Base-by-base conservation (phyloP, 2,329 filamentous ascomycete genomes). In the Beauveria sp. region DNA sequence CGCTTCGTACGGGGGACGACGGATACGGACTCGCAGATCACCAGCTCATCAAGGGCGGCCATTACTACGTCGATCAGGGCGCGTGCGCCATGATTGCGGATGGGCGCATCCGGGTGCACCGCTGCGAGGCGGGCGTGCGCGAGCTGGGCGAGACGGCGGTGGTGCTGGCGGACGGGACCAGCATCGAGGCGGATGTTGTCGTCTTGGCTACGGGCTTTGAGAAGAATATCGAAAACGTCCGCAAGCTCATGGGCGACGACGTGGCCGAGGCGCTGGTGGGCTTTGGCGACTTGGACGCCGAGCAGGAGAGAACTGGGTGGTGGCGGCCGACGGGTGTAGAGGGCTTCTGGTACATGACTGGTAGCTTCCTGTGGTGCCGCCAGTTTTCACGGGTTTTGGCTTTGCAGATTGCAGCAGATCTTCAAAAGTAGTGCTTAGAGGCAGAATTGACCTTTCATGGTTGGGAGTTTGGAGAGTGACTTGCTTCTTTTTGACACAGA, bases 21-120 rank as follows among this genome's bases (percentile, higher is more conserved):
- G 71, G 73, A 2, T 68, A 66, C 12, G 73, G 73, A 2, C 67
- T 76, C 14, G 71, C 71, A 22, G 67, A 71, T 16, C 71, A 75
- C 73, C 57, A 77, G 59, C 68, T 78, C 37, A 70, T 71, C n/a
- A 67, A 71, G 7, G 75, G 73, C 1, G 77, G 77, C 3, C 71
- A 73, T 18, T 77, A 76, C 63, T 79, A 78, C 64, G 72, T 78
- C 34, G 76, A 79, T 54, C 72, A 76, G 18, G 77, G 76, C 0
- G 69, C 68, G 16, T 72, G 68, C 14, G 62, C 74, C 63, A 71
- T 78, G 56, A 75, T 79, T 58, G 66, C 72, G n/a, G 73, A 76
- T 22, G 76, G 77, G 9, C 73, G 73, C 61, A 73, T 78, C 60
- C 74, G 74, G 61, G 67, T 78, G 14, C 68, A 70, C 12, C 59